phyloP scores from a whole-genome alignment of 2,329 filamentous ascomycete genomes.

The Penicillium sp. region DNA sequence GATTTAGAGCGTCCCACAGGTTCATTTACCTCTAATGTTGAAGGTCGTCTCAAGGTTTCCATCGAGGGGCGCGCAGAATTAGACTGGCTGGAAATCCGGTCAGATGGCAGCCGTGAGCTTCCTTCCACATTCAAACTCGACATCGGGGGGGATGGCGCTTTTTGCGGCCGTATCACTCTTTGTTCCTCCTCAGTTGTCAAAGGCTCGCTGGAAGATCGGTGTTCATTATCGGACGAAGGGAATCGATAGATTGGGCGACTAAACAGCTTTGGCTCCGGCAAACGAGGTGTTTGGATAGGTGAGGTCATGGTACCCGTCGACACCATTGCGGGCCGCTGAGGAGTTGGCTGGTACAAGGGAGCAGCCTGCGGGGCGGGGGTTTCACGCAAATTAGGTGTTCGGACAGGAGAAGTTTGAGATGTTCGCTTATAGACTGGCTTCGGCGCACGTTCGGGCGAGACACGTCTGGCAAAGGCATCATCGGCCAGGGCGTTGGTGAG shows the following conservation, averaged over 20 bases:
- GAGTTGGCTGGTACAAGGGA: conserved; percentile 44
- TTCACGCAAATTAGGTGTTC: conserved; percentile 26
- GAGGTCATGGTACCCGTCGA: conserved; percentile 81
- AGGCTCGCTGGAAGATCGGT: conserved; percentile 51
- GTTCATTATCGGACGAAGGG: conserved; percentile 46
- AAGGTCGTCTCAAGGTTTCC: conserved; percentile 64
- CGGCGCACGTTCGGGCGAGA: conserved; percentile 35
- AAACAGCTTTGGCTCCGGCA: conserved; percentile 30
- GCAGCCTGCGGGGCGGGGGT: conserved; percentile 30
- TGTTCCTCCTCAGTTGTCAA: conserved; percentile 35
- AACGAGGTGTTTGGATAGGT: conserved; percentile 45
- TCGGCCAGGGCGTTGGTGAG: conserved; percentile 78
- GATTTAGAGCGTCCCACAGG: conserved; percentile 61
- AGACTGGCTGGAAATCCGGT: conserved; percentile 55
- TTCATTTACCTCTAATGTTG: conserved; percentile 61
- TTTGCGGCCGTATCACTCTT: conserved; percentile 13
- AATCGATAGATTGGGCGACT: conserved; percentile 56
- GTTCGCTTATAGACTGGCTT: conserved; percentile 29
- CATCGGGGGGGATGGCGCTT: conserved; percentile 36
- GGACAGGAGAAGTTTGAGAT: conserved; percentile 29
- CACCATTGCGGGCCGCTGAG: conserved; percentile 56
- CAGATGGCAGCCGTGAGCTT: conserved; percentile 52
- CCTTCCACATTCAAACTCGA: conserved; percentile 45
- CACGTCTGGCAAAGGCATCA: conserved; percentile 68
- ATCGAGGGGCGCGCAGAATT: conserved; percentile 66